Base-by-base conservation (phyloP, 208 protist genomes). In the Leishmania major region DNA sequence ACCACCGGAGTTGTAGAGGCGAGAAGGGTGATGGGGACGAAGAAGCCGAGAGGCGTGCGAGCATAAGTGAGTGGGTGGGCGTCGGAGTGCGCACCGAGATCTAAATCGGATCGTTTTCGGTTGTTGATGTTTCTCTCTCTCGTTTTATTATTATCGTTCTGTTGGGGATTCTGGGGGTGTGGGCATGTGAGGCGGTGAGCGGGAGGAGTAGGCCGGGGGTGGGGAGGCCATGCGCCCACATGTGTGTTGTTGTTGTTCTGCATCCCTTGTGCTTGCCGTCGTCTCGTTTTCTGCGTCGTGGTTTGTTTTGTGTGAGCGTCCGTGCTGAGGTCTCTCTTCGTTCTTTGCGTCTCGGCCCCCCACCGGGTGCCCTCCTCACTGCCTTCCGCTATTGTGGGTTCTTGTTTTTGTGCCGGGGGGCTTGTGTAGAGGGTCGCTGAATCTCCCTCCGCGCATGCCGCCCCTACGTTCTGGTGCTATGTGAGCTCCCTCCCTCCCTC, bases 1-100 rank as follows among this genome's bases (percentile, higher is more conserved):
- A 28, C 80, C 86, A 22, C 86, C 73, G 31, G 77, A 75, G 11
- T 84, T 53, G 69, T 85, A 74, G 74, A 69, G 31, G 19, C 31
- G 40, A 53, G 64, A 22, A 81, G 40, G 57, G 11, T 35, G 43
- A 47, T 55, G 25, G 25, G 43, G 45, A n/a, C 25, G 11, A 53
- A 28, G 37, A 40, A 17, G 15, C n/a, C 28, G 62, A 71, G 66
- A 22, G 37, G 47, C 35, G 19, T 45, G 35, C 40, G 53, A 35
- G 31, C n/a, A 11, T 77, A 25, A 4, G 57, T 67, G 40, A 45
- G 47, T 49, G 22, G 6, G 47, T 57, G 70, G 59, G 70, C 25
- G 70, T 51, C 3, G 7, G 70, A 37, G 70, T 31, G 45, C 11
- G 8, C 28, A 37, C 15, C 28, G 57, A 4, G 28, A 7, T 75